Percentiles rank a stretch among this genome's conserved stretches.
Conservation (phyloP, 495 filamentous ascomycete species). For the Antarctomyces pellizariae region DNA sequence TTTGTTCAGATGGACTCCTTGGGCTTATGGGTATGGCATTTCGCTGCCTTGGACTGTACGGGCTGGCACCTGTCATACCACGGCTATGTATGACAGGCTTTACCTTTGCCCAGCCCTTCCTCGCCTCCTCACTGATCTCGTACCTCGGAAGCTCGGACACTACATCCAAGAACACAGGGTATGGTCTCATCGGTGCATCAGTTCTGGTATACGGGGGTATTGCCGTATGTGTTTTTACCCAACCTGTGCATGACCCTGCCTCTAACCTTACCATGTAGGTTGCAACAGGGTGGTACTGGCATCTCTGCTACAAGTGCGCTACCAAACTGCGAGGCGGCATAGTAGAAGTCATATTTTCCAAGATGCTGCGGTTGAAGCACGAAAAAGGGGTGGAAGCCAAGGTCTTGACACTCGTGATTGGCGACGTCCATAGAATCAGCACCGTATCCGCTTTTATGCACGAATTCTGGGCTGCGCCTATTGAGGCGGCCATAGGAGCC, state of each 20-base stretch:
- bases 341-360: slow-evolving; percentile 12
- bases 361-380: slow-evolving; percentile 19
- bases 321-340: slow-evolving; percentile 30
- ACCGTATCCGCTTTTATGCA: slow-evolving; percentile 9
- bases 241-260: too few relatives aligned
- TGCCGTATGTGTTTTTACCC: too few relatives aligned
- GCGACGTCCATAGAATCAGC: slow-evolving; percentile 13
- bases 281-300: slow-evolving; percentile 22
- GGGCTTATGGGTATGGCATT: too few relatives aligned
- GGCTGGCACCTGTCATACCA: too few relatives aligned
- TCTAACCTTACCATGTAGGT: too few relatives aligned
- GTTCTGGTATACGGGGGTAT: slow-evolving; percentile 28
- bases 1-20: too few relatives aligned
- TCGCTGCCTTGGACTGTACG: too few relatives aligned
- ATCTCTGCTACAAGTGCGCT: slow-evolving; percentile 25
- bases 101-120: slow-evolving; percentile 29
- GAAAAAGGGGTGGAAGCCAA: slow-evolving; percentile 18
- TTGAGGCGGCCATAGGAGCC: slow-evolving; percentile 26
- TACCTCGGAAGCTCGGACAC: slow-evolving; percentile 16
- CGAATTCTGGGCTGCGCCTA: slow-evolving; percentile 19
- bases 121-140: slow-evolving; percentile 22
- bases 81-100: slow-evolving; percentile 24
- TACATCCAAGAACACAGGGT: slow-evolving; percentile 20
- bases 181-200: slow-evolving; percentile 31
- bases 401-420: slow-evolving; percentile 26